Evolutionary conservation across 495 filamentous ascomycete genomes (phyloP).

Genomic region (Penicillium samsonianum): DNA sequence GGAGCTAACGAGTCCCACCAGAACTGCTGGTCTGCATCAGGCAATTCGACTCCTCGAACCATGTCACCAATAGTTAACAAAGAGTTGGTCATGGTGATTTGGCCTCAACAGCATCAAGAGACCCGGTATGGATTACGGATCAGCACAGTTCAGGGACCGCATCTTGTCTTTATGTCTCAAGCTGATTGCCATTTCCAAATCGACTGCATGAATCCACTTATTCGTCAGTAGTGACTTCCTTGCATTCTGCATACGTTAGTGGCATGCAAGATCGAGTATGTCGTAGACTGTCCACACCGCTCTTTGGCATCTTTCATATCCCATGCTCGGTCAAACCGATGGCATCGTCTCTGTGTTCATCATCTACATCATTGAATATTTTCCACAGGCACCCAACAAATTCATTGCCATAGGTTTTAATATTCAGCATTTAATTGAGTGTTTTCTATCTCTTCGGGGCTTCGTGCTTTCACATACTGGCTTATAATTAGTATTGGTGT

Average conservation of each 20-base stretch:
- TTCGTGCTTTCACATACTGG: slow-evolving; percentile 3
- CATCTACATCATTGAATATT: slow-evolving; percentile 3
- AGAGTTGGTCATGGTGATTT: slow-evolving; percentile 2
- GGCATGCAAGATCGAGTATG: slow-evolving; percentile 2
- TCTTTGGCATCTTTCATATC: slow-evolving; percentile 1
- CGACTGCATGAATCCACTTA: not conserved
- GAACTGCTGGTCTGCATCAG: slow-evolving; percentile 3
- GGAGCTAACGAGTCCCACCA: slow-evolving; percentile 1
- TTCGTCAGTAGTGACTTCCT: slow-evolving; percentile 4
- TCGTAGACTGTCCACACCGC: slow-evolving; percentile 2
- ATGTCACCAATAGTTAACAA: slow-evolving; percentile 2
- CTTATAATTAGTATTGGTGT: slow-evolving; percentile 3
- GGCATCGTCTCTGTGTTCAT: slow-evolving; percentile 1
- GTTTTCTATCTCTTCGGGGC: not conserved
- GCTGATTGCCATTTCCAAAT: slow-evolving; percentile 1
- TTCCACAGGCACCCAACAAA: not conserved
- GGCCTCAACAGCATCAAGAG: not conserved
- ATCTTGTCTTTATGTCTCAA: not conserved
- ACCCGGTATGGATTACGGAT: not conserved
- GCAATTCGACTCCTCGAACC: slow-evolving; percentile 3
- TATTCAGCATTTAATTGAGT: not conserved
- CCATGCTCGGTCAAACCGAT: slow-evolving; percentile 1
- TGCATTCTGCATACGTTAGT: slow-evolving; percentile 1
- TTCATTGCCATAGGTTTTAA: not conserved
- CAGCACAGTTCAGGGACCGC: not conserved